phyloP scores from a whole-genome alignment of 2,329 filamentous ascomycete genomes.

The Venturia aucupariae region DNA sequence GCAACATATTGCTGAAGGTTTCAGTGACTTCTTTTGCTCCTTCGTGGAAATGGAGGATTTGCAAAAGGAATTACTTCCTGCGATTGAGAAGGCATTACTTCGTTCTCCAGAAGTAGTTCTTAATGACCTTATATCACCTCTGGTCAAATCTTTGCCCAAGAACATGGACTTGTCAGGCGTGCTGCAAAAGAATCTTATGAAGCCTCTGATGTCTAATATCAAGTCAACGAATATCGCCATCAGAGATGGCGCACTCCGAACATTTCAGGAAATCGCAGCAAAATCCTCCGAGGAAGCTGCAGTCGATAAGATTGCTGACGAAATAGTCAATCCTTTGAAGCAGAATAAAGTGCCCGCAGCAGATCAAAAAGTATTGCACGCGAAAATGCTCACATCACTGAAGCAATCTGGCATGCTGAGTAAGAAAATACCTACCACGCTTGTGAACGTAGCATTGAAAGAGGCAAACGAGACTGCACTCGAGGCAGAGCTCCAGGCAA shows the following conservation, averaged over 20 bases:
- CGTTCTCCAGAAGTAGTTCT: constrained; percentile 85
- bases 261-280: constrained; percentile 61
- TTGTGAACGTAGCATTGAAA: constrained; percentile 64
- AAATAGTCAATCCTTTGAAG: constrained; percentile 72
- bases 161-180: constrained; percentile 69
- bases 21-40: constrained; percentile 72
- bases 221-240: constrained; percentile 81
- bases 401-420: constrained; percentile 53
- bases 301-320: constrained; percentile 62
- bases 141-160: constrained; percentile 60
- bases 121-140: constrained; percentile 63
- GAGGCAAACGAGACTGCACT: constrained; percentile 84
- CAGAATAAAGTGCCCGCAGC: constrained; percentile 72
- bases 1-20: constrained; percentile 59
- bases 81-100: constrained; percentile 80
- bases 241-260: constrained; percentile 63
- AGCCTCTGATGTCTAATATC: constrained; percentile 78
- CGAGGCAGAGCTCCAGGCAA: constrained; percentile 61
- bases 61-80: constrained; percentile 63
- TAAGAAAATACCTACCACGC: constrained; percentile 54
- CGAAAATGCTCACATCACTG: constrained; percentile 65
- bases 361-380: constrained; percentile 75
- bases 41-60: constrained; percentile 70
- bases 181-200: constrained; percentile 64
- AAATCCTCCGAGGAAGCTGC: constrained; percentile 49